These are phyloP conservation scores for Mallotus repandus DNA, from an alignment of 441 rosid genomes.

Conservation along the genomic window DNA sequence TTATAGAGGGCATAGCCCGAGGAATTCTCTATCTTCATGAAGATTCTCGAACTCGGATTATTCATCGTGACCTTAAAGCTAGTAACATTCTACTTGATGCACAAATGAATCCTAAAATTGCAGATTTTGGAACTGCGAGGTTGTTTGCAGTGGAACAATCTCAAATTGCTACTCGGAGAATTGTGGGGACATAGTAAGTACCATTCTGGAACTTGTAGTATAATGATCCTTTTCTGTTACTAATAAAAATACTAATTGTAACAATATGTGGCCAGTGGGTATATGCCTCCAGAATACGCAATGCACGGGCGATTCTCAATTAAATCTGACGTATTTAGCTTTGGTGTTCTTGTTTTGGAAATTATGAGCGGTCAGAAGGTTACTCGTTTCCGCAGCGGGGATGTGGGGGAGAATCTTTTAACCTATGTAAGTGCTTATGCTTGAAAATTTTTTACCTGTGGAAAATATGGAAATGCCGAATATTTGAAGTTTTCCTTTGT, in stretches of 20 bases:
- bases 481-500: too few relatives aligned
- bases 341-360: constrained; percentile 29
- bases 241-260: not conserved
- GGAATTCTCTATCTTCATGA: constrained; percentile 24
- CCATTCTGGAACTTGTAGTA: too few relatives aligned
- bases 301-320: constrained; percentile 5
- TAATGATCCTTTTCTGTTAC: too few relatives aligned
- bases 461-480: not conserved
- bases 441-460: too few relatives aligned
- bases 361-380: constrained; percentile 23
- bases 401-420: constrained; percentile 7
- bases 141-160: constrained; percentile 20
- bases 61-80: constrained; percentile 21
- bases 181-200: constrained; percentile 29
- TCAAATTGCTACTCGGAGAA: constrained; percentile 6
- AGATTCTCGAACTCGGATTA: constrained; percentile 18
- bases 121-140: constrained; percentile 29
- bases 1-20: constrained; percentile 29
- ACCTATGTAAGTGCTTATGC: constrained; percentile 18
- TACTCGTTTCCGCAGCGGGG: not conserved
- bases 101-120: constrained; percentile 19
- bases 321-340: constrained; percentile 27
- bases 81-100: constrained; percentile 22
- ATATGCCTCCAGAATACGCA: constrained; percentile 29
- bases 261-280: constrained; percentile 5